phyloP scores from a whole-genome alignment of 441 rosid genomes.

The Populus tomentosa region DNA sequence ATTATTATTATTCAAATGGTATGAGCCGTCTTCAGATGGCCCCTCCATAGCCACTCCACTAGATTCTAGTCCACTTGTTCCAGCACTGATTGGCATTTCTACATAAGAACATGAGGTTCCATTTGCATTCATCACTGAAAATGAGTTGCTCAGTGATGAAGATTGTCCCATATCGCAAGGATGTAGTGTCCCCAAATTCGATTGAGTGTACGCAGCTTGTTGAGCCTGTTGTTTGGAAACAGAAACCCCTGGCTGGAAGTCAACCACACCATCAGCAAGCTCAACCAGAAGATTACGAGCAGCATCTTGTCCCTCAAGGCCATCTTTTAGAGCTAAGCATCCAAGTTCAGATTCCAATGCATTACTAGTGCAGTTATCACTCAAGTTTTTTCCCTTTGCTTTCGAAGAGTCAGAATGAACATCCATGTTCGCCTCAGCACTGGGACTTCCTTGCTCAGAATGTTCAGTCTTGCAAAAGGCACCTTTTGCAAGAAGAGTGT shows the following conservation, averaged over 20 bases:
- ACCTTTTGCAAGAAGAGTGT: constrained; percentile 69
- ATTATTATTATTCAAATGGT: constrained; percentile 49
- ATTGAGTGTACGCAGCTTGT: constrained; percentile 33
- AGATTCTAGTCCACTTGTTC: constrained; percentile 37
- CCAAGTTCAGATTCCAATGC: constrained; percentile 59
- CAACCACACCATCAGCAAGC: constrained; percentile 49
- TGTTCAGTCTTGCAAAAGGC: constrained; percentile 52
- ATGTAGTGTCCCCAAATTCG: constrained; percentile 35
- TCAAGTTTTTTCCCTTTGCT: constrained; percentile 51
- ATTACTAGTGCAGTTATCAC: constrained; percentile 38
- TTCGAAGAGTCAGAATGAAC: constrained; percentile 44
- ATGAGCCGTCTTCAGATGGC: constrained; percentile 72
- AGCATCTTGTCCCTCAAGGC: constrained; percentile 28
- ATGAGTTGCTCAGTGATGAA: constrained; percentile 32
- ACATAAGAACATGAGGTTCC: constrained; percentile 43
- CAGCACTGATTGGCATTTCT: constrained; percentile 39
- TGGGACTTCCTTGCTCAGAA: constrained; percentile 47
- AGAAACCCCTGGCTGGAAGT: constrained; percentile 44
- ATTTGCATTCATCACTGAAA: constrained; percentile 38
- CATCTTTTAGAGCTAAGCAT: constrained; percentile 45
- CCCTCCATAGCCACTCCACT: constrained; percentile 71
- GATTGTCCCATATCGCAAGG: constrained; percentile 35
- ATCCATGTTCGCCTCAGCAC: constrained; percentile 41
- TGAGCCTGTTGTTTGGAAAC: constrained; percentile 41
- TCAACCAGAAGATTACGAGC: constrained; percentile 48